phyloP scores from a whole-genome alignment of 768 basidiomycete genomes.

The Tulasnella sp. region DNA sequence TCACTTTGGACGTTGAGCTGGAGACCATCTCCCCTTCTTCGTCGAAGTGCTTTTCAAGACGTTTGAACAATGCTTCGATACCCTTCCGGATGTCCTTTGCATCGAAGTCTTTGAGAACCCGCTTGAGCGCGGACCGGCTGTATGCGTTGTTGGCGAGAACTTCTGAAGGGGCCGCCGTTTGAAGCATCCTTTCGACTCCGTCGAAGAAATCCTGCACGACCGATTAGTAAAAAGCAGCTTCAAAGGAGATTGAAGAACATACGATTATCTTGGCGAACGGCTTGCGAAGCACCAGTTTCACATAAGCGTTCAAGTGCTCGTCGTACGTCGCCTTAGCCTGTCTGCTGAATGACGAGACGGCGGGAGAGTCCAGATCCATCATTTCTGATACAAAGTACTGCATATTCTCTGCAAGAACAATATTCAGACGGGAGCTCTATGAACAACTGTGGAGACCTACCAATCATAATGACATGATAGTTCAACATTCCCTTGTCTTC shows the following conservation, averaged over 20 bases:
- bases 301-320: conserved; percentile 77
- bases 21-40: conserved; percentile 41
- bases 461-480: conserved; percentile 90
- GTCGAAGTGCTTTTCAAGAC: conserved; percentile 89
- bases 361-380: conserved; percentile 51
- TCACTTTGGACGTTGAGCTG: conserved; percentile 19
- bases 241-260: conserved; percentile 22
- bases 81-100: conserved; percentile 84
- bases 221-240: neutral
- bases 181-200: conserved; percentile 75
- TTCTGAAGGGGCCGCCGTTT: conserved; percentile 66
- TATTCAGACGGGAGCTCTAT: neutral
- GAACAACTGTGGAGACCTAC: conserved; percentile 34
- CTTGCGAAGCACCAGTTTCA: conserved; percentile 74
- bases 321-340: conserved; percentile 77
- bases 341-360: conserved; percentile 50
- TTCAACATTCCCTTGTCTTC: conserved; percentile 97
- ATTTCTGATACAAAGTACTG: conserved; percentile 83
- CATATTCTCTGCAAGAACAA: conserved; percentile 70
- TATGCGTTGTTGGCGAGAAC: conserved; percentile 65
- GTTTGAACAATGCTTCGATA: conserved; percentile 73
- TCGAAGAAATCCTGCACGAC: conserved; percentile 79
- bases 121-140: conserved; percentile 67
- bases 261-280: conserved; percentile 84
- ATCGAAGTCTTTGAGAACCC: conserved; percentile 72